Base-by-base conservation (phyloP, 169 alveolate genomes). In the Plasmodium reichenowi region DNA sequence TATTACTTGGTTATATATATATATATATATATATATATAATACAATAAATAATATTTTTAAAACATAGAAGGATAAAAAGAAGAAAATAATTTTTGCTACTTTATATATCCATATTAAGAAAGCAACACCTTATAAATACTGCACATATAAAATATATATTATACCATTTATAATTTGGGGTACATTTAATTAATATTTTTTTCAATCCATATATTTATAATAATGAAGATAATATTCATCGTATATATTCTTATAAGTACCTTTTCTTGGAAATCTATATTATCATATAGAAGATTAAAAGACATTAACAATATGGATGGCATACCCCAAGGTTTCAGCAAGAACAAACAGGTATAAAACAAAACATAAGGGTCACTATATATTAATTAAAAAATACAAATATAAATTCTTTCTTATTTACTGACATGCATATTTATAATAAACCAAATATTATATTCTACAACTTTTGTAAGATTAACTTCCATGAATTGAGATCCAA, bases 251-350 rank as follows among this genome's bases (percentile, higher is more conserved):
- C 26, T 67, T 6, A 54, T 58, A 24, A 24, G 56, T 32, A 5
- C 32, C 70, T 72, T 63, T 20, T 32, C n/a, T 63, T 26, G 48
- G 48, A 76, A 48, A n/a, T 32, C 59, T n/a, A 50, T n/a, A 38
- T 66, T 76, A 26, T 68, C 89, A 48, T 63, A 64, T 67, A 76
- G 67, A 63, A 67, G 76, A 64, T 10, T 64, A 48, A 54, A 45
- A 32, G 56, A 66, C 64, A 20, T 63, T 17, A 64, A 76, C 15
- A 48, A 29, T 50, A 13, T 76, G 50, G 43, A 76, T 1, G 64
- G 72, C 12, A 48, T 64, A 7, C 32, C 68, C 12, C 67, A 76
- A 54, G 32, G 75, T 38, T 76, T 76, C 24, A 63, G 52, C 7
- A 47, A 17, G 15, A 50, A 29, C 26, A 76, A 63, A 64, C 89